Conservation (phyloP, 2,329 filamentous ascomycete genomes). For the Neonectria sp. region DNA sequence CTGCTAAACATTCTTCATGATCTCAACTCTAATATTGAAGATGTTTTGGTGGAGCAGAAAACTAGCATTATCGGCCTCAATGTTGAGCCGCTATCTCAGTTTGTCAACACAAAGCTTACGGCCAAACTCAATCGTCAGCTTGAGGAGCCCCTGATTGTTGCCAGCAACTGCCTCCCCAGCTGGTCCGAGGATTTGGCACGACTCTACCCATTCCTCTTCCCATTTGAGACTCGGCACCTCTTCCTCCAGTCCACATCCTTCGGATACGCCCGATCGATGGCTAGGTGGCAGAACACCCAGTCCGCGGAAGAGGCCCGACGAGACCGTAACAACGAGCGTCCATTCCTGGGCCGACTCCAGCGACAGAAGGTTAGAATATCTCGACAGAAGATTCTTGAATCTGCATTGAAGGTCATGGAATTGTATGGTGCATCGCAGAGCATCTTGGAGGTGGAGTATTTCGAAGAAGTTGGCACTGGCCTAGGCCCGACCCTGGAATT, state of each 20-base stretch:
- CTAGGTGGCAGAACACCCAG: conserved; percentile 95
- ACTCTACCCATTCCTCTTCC: conserved; percentile 96
- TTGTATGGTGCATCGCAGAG: conserved; percentile 97
- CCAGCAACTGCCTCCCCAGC: conserved; percentile 93
- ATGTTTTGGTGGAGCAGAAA: conserved; percentile 83
- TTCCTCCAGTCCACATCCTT: conserved; percentile 99
- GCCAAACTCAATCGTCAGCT: conserved; percentile 97
- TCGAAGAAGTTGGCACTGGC: conserved; percentile 97
- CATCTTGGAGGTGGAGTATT: conserved; percentile 97
- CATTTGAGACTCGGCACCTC: conserved; percentile 96
- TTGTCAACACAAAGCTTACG: conserved; percentile 98
- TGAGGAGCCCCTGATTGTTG: conserved; percentile 96
- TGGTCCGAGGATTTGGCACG: conserved; percentile 97
- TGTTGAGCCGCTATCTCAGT: conserved; percentile 89
- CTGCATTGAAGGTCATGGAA: conserved; percentile 98
- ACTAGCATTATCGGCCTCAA: conserved; percentile 80
- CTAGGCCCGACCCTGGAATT: conserved; percentile 97
- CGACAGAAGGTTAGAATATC: conserved; percentile 99
- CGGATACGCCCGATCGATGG: conserved; percentile 97
- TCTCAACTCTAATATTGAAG: conserved; percentile 93
- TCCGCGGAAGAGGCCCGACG: conserved; percentile 84
- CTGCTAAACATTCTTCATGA: conserved; percentile 93
- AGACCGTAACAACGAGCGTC: conserved; percentile 89
- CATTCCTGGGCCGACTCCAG: conserved; percentile 91
- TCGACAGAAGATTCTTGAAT: conserved; percentile 93